Evolutionary conservation across 2,329 filamentous ascomycete species (phyloP).

Genomic region (Colletotrichum limetticola): DNA sequence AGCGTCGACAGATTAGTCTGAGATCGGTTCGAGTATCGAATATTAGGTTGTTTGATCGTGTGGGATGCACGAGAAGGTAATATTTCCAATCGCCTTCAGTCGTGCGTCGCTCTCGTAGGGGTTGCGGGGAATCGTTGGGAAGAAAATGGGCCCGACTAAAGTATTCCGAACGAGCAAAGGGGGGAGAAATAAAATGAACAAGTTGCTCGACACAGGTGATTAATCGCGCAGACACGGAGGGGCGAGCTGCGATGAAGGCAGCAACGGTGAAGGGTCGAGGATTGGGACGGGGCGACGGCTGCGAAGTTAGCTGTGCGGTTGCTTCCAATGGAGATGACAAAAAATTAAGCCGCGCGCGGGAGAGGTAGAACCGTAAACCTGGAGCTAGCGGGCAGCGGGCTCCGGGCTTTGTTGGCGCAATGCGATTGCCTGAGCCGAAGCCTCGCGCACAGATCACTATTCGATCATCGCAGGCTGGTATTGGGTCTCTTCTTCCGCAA

Average conservation of each 20-base stretch:
- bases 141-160: slow-evolving; percentile 5
- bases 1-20: slow-evolving; percentile 27
- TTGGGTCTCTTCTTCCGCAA: slow-evolving; percentile 16
- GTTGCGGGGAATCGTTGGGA: slow-evolving; percentile 14
- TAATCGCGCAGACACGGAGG: neutral
- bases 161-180: neutral
- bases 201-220: slow-evolving; percentile 4
- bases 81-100: neutral
- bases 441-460: slow-evolving; percentile 19
- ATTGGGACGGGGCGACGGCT: slow-evolving; percentile 13
- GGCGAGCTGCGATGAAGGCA: slow-evolving; percentile 3
- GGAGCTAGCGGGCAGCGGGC: slow-evolving; percentile 29
- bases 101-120: slow-evolving; percentile 12
- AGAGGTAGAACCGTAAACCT: slow-evolving; percentile 29
- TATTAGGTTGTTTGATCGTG: slow-evolving; percentile 5
- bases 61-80: slow-evolving; percentile 18
- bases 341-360: slow-evolving; percentile 33
- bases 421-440: slow-evolving; percentile 30
- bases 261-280: slow-evolving; percentile 17
- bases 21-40: slow-evolving; percentile 11
- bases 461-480: neutral
- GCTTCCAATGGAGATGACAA: slow-evolving; percentile 28
- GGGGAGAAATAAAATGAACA: neutral
- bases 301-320: slow-evolving; percentile 23
- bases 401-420: slow-evolving; percentile 33